A percentile compares a stretch with the other conserved stretches of the same genome.
These are phyloP conservation scores for Neurospora sp. DNA, from an alignment of 495 filamentous ascomycete species.

Conservation along the genomic window DNA sequence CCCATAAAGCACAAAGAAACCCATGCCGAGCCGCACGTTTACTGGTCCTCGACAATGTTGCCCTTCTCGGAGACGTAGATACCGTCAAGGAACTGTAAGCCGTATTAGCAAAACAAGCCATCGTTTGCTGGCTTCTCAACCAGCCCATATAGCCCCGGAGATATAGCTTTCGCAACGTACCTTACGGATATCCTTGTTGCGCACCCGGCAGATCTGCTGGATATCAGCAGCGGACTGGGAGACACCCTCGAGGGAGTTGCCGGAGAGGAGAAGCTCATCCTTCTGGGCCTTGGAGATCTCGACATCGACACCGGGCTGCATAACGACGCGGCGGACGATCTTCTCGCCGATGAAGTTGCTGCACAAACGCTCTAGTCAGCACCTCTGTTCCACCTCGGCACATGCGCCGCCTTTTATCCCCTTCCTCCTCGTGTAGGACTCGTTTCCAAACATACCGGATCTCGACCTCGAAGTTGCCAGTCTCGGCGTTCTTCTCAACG, in stretches of 20 bases:
- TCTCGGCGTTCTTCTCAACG: slow-evolving; percentile 91
- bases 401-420: not conserved
- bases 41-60: slow-evolving; percentile 70
- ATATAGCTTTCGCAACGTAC: slow-evolving; percentile 30
- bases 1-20: slow-evolving; percentile 38
- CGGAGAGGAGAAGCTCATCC: slow-evolving; percentile 87
- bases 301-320: slow-evolving; percentile 84
- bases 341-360: slow-evolving; percentile 99
- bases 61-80: slow-evolving; percentile 96
- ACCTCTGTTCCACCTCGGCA: slow-evolving; percentile 4
- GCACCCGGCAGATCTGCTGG: slow-evolving; percentile 97
- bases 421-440: not conserved
- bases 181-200: slow-evolving; percentile 99
- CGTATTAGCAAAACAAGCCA: slow-evolving; percentile 21
- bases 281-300: slow-evolving; percentile 83
- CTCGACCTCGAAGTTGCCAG: slow-evolving; percentile 80
- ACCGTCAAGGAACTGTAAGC: slow-evolving; percentile 92
- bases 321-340: slow-evolving; percentile 84
- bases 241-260: slow-evolving; percentile 93
- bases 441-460: slow-evolving; percentile 67
- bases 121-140: not conserved
- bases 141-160: not conserved
- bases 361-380: slow-evolving; percentile 21
- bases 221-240: slow-evolving; percentile 98
- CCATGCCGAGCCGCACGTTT: slow-evolving; percentile 30